A percentile compares a stretch with the other conserved stretches of the same genome.
These are phyloP conservation scores for Castanea sativa DNA, from an alignment of 306 rosid genomes.

Conservation along the genomic window DNA sequence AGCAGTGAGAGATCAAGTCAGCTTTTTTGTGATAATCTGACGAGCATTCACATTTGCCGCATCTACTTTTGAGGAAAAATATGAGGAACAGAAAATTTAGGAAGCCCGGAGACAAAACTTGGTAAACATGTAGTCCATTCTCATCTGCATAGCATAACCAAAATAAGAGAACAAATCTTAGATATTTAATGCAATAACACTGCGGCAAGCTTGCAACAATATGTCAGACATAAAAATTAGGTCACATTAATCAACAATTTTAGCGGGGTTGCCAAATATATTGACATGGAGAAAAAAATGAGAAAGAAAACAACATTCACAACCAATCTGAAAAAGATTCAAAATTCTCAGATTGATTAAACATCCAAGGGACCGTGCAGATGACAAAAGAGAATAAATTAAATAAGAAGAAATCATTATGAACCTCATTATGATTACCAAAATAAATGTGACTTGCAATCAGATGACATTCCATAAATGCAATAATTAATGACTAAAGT, in stretches of 20 bases:
- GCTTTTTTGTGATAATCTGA: not conserved
- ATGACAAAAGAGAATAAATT: not conserved
- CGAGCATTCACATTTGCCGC: not conserved
- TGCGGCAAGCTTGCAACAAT: not conserved
- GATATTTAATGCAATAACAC: not conserved
- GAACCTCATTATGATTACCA: not conserved
- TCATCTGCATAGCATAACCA: slow-evolving; percentile 9
- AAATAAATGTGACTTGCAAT: not conserved
- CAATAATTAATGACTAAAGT: not conserved
- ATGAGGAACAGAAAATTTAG: slow-evolving; percentile 7
- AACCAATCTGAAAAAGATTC: not conserved
- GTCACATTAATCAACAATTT: not conserved
- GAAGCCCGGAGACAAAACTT: slow-evolving; percentile 10
- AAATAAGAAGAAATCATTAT: not conserved
- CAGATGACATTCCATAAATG: not conserved
- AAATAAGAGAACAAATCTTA: not conserved
- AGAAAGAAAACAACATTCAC: not conserved
- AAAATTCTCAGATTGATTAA: not conserved
- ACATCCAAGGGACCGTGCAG: not conserved
- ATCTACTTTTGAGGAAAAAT: not conserved
- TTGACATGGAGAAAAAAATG: not conserved
- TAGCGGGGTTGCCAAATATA: not conserved
- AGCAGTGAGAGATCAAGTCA: not conserved
- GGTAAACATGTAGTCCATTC: not conserved
- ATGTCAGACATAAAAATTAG: not conserved